phyloP scores from a whole-genome alignment of 345 rosid genomes.

The Syzygium jambos region DNA sequence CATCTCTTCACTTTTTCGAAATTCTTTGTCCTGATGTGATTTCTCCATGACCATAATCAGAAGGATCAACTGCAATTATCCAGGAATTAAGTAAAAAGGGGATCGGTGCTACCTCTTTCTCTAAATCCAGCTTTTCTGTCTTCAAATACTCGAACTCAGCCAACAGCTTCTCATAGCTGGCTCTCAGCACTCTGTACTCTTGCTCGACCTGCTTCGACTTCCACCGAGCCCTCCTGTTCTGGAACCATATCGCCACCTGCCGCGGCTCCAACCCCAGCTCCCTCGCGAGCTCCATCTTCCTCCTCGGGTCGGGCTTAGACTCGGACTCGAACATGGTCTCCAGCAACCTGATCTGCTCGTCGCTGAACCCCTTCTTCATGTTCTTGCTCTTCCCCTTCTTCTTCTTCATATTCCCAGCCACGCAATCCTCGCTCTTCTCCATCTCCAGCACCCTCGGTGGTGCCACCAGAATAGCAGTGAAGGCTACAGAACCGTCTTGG shows the following conservation, averaged over 20 bases:
- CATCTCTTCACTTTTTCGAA: not conserved
- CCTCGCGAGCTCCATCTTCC: constrained; percentile 54
- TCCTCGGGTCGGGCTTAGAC: constrained; percentile 63
- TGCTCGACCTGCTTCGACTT: constrained; percentile 68
- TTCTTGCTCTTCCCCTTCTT: constrained; percentile 38
- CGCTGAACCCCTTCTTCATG: constrained; percentile 65
- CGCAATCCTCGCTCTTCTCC: not conserved
- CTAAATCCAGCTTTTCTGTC: constrained; percentile 53
- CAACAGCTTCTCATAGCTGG: constrained; percentile 40
- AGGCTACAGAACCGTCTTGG: not conserved
- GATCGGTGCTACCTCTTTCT: constrained; percentile 36
- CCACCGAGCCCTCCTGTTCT: constrained; percentile 85
- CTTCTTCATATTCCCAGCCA: constrained; percentile 7
- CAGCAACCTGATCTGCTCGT: constrained; percentile 54
- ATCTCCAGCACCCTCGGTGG: not conserved
- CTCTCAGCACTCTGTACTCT: constrained; percentile 42
- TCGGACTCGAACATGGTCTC: constrained; percentile 69
- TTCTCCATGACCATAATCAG: not conserved
- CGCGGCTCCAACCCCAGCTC: constrained; percentile 79
- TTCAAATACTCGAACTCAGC: constrained; percentile 41
- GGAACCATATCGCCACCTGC: constrained; percentile 90
- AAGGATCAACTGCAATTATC: not conserved
- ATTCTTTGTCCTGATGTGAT: not conserved
- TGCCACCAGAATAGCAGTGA: not conserved
- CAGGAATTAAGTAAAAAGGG: not conserved